Conservation (phyloP, 768 basidiomycete genomes). For the Pisolithus tinctorius region DNA sequence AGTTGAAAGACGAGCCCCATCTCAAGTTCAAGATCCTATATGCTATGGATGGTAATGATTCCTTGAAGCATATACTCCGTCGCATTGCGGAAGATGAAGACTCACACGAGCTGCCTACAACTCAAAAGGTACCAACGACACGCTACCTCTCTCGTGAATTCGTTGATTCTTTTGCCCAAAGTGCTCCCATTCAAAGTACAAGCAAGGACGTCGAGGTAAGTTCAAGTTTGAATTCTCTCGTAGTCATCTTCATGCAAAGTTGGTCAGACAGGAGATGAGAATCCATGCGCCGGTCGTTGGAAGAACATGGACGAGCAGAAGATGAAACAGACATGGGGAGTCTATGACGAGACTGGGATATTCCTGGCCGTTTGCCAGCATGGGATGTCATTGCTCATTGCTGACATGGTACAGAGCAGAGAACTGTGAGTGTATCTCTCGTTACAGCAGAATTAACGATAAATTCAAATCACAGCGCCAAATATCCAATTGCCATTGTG, state of each 20-base stretch:
- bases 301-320: neutral
- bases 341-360: slow-evolving; percentile 32
- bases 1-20: neutral
- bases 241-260: no score
- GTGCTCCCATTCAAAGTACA: no score
- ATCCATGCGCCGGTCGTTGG: neutral
- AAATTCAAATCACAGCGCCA: slow-evolving; percentile 6
- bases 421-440: neutral
- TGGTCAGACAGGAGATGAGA: neutral
- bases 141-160: neutral
- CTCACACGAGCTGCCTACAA: no score
- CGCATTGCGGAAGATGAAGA: no score
- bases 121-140: no score
- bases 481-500: slow-evolving; percentile 14
- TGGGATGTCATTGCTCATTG: slow-evolving; percentile 21
- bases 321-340: slow-evolving; percentile 20
- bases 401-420: slow-evolving; percentile 21
- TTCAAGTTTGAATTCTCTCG: no score
- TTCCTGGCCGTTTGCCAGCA: slow-evolving; percentile 32
- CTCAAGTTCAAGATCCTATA: slow-evolving; percentile 6
- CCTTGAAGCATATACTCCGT: neutral
- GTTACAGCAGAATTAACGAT: no score
- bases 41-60: slow-evolving; percentile 8
- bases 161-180: neutral
- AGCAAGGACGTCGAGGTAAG: no score